Base-by-base conservation (phyloP, 805 yeast species). In the Zygosaccharomyces siamensis region DNA sequence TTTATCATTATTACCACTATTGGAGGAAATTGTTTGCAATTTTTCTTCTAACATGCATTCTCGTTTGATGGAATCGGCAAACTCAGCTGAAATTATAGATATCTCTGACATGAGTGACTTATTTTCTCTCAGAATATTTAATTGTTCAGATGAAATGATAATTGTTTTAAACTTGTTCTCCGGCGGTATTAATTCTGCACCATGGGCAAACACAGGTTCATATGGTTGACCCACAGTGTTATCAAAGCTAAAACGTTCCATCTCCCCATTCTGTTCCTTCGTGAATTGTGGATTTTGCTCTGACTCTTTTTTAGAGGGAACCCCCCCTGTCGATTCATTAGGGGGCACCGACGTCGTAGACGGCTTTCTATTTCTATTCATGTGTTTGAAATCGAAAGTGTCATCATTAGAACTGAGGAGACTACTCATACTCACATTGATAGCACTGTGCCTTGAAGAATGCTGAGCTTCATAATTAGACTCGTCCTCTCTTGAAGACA, bases 21-120 rank as follows among this genome's bases (percentile, higher is more conserved):
- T 51, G 5, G 48, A 45, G 21, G 45, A 63, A 5, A 30, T 26
- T 5, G 35, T 35, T 18, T 43, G 46, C 24, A 79, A 47, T 39
- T 67, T 72, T 43, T 70, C 69, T 57, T 83, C 89, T 39, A 86
- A 61, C 16, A 71, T 62, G n/a, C 84, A 70, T 61, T 86, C 95
- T 36, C 93, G 70, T 46, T 79, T 76, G 40, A 86, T 83, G 0
- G 90, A 81, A 21, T 79, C 79, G 0, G 89, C 90, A 43, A 86
- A 70, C 58, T 86, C 95, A 23, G 78, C 76, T 0, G 90, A 82
- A 1, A 86, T 83, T 21, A 84, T 59, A 50, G 82, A 84, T 36
- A 86, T 66, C 59, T 86, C 92, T 47, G 76, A 74, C 56, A 84
- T 71, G 35, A 86, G 64, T 23, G 75, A 77, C 43, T 73, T 73